Conservation (phyloP, 1,284 basidiomycete genomes). For the Tilletia indica region DNA sequence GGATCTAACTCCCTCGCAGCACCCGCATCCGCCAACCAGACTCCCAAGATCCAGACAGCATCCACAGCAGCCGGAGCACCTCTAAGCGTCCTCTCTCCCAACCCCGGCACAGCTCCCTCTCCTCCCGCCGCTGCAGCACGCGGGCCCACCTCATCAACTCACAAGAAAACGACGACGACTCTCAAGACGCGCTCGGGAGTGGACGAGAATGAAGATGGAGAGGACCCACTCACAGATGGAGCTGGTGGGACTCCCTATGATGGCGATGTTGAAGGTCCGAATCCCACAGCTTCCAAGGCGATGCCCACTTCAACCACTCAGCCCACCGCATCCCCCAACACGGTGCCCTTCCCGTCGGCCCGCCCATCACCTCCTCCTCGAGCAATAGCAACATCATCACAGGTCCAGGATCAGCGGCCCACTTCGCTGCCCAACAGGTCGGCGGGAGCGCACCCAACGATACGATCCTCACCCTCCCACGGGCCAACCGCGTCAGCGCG, state of each 20-base stretch:
- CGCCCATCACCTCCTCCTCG: not conserved
- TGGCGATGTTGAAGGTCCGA: slow-evolving; percentile 48
- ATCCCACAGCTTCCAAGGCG: slow-evolving; percentile 29
- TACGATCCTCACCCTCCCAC: not conserved
- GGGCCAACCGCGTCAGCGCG: slow-evolving; percentile 11
- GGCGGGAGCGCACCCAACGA: not conserved
- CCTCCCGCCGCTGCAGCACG: not conserved
- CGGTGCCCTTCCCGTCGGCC: not conserved
- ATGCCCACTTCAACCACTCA: not conserved
- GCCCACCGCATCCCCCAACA: not conserved
- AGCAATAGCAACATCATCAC: not conserved
- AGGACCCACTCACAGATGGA: slow-evolving; percentile 7
- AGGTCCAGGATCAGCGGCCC: not conserved
- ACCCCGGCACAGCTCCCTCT: not conserved
- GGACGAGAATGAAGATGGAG: slow-evolving; percentile 14
- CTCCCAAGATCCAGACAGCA: not conserved
- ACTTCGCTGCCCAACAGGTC: not conserved
- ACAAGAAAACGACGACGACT: not conserved
- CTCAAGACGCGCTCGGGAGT: not conserved
- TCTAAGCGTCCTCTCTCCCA: not conserved
- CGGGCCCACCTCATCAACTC: not conserved
- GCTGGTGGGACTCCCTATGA: slow-evolving; percentile 43
- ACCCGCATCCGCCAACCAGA: slow-evolving; percentile 1
- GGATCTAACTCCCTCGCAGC: not conserved
- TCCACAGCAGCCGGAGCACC: slow-evolving; percentile 7